Conservation (phyloP, 192 early-diverging fungal species). For the Martensiomyces pterosporus region DNA sequence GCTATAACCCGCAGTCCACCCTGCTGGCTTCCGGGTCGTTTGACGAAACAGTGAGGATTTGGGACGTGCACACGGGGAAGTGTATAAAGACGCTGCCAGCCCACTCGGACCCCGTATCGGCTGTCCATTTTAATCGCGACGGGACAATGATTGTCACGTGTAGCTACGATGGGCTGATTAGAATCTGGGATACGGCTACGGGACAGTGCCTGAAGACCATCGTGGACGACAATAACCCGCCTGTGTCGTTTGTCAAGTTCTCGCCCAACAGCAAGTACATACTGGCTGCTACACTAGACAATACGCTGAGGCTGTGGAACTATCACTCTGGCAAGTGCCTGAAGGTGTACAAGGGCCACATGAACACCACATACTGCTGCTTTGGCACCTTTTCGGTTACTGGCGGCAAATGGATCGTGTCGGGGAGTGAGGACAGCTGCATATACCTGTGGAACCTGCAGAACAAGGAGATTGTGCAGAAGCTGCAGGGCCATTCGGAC, state of each 20-base stretch:
- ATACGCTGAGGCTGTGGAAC: slow-evolving; percentile 91
- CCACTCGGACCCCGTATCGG: slow-evolving; percentile 93
- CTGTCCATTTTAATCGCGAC: slow-evolving; percentile 95
- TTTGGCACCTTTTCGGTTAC: slow-evolving; percentile 94
- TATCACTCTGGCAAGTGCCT: slow-evolving; percentile 90
- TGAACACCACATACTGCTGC: slow-evolving; percentile 88
- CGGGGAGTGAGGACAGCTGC: slow-evolving; percentile 88
- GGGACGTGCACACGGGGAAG: slow-evolving; percentile 92
- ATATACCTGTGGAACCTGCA: slow-evolving; percentile 99
- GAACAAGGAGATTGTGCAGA: slow-evolving; percentile 91
- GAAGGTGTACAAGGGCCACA: slow-evolving; percentile 91
- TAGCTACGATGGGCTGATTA: slow-evolving; percentile 93
- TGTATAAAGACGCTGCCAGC: slow-evolving; percentile 89
- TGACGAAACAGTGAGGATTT: slow-evolving; percentile 94
- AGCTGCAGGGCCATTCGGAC: slow-evolving; percentile 88
- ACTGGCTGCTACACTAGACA: slow-evolving; percentile 89
- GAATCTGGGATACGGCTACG: slow-evolving; percentile 98
- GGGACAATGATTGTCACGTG: slow-evolving; percentile 94
- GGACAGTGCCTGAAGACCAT: slow-evolving; percentile 97
- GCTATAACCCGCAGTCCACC: slow-evolving; percentile 91
- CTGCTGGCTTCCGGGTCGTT: slow-evolving; percentile 96
- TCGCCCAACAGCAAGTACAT: slow-evolving; percentile 99
- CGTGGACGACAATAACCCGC: slow-evolving; percentile 92
- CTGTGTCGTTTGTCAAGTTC: slow-evolving; percentile 97
- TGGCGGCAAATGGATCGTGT: slow-evolving; percentile 86